Evolutionary conservation across 805 yeast genomes (phyloP), one percentile per base, ranked within the genome.

Genomic region (Saccharomycopsis capsularis): DNA sequence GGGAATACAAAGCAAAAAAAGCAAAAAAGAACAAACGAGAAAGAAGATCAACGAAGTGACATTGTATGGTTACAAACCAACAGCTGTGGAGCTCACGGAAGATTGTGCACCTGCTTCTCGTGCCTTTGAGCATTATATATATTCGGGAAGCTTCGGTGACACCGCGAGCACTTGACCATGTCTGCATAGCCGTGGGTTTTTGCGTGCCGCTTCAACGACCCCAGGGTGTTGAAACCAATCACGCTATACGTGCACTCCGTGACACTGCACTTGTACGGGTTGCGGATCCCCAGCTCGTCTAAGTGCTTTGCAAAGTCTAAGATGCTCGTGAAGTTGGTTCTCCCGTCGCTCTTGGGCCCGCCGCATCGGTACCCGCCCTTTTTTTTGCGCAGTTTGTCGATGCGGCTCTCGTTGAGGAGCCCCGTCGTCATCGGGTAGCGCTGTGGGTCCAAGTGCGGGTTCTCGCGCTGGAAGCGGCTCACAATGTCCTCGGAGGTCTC

Each of bases 291-390:
- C 4, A 45, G 15, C 27, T 52, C 53, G 27, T 52, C 55, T n/a
- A 52, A 32, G 22, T 49, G 53, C 42, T 43, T 52, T 3, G 53
- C 51, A 16, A 52, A 37, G 21, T 50, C 51, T 13, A 52, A 18
- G n/a, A 50, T 41, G 3, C 36, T 46, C 11, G 48, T 35, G 30
- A 49, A 52, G 4, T 48, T 50, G 15, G 47, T 46, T 23, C 41
- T 52, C 15, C 47, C 38, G 16, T 46, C 29, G 30, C 54, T 47
- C 9, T 39, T 50, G 4, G 51, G n/a, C 29, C 52, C 55, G 9
- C 46, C 35, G 25, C 55, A 52, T 15, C 55, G 49, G 30, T 43
- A 52, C 11, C 53, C 50, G 1, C 55, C 55, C 29, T 52, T 52
- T 35, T 52, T 52, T 41, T 52, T 52, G 37, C 50, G 49, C 34